A percentile compares a stretch with the other conserved stretches of the same genome.
Evolutionary conservation across 2,329 filamentous ascomycete species (phyloP).

Genomic region (Xylaria multiplex): DNA sequence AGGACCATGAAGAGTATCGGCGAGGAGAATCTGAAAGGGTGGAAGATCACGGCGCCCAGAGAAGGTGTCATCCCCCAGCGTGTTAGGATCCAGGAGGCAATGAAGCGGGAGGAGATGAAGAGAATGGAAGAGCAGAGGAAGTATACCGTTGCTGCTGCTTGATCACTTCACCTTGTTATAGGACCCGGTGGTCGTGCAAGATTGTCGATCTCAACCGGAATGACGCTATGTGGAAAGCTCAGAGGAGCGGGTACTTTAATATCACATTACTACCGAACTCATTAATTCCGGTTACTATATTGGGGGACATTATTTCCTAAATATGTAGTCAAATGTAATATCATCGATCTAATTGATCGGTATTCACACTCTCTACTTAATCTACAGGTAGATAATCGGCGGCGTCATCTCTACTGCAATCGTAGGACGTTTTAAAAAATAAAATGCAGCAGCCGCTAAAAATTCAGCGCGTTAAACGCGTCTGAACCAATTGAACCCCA

Average conservation of each 20-base stretch:
- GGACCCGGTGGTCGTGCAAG: not conserved
- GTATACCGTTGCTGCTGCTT: conserved; percentile 39
- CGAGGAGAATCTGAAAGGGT: conserved; percentile 59
- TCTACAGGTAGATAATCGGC: too few species aligned
- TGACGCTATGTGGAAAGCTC: too few species aligned
- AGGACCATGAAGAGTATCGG: conserved; percentile 63
- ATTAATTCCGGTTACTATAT: too few species aligned
- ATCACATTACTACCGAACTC: too few species aligned
- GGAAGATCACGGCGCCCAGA: conserved; percentile 61
- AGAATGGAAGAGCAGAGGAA: conserved; percentile 52
- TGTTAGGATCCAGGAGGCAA: conserved; percentile 58
- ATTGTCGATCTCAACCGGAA: not conserved
- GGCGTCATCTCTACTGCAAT: too few species aligned
- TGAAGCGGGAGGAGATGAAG: conserved; percentile 62
- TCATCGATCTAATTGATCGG: too few species aligned
- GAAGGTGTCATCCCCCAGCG: conserved; percentile 62
- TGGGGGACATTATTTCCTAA: too few species aligned
- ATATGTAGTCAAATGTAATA: too few species aligned
- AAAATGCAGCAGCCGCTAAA: conserved; percentile 19
- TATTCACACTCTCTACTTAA: too few species aligned
- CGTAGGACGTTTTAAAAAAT: not conserved
- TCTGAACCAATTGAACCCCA: conserved; percentile 22
- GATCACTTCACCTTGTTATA: not conserved
- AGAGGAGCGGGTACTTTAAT: too few species aligned
- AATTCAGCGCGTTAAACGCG: conserved; percentile 25